Evolutionary conservation across 2,329 filamentous ascomycete species (phyloP).

Genomic region (Penicillium sumatraense): DNA sequence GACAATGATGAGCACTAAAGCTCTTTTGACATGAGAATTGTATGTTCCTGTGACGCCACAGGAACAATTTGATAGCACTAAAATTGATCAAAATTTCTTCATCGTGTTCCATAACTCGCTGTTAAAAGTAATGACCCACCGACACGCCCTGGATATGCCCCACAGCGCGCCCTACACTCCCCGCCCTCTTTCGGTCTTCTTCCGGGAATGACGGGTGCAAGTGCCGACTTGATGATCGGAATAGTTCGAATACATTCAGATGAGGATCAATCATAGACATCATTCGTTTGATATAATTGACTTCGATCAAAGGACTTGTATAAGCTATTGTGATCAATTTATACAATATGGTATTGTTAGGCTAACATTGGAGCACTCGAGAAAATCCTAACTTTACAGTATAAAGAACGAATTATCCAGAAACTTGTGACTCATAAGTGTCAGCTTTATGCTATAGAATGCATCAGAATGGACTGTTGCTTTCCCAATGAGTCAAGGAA

Average conservation of each 20-base stretch:
- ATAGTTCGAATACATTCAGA: background rate
- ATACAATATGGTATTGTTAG: too few relatives aligned
- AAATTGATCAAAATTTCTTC: constrained; percentile 3
- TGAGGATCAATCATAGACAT: too few relatives aligned
- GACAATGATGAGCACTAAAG: background rate
- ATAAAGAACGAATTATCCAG: background rate
- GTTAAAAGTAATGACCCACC: background rate
- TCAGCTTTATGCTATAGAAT: background rate
- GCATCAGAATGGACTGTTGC: background rate
- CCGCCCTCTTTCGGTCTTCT: background rate
- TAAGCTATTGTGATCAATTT: too few relatives aligned
- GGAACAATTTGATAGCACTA: background rate
- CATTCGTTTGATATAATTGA: background rate
- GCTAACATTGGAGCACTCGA: too few relatives aligned
- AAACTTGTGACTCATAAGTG: background rate
- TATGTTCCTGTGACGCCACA: background rate
- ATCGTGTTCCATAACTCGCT: background rate
- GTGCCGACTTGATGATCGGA: background rate
- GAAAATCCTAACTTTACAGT: too few relatives aligned
- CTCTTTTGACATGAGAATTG: background rate
- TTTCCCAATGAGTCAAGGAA: too few relatives aligned
- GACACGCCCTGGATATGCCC: background rate
- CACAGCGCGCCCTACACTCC: constrained; percentile 2
- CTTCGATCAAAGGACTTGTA: too few relatives aligned
- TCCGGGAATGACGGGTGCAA: background rate